Conservation (phyloP, 352 stramenopile species). For the Pythium apleroticum region DNA sequence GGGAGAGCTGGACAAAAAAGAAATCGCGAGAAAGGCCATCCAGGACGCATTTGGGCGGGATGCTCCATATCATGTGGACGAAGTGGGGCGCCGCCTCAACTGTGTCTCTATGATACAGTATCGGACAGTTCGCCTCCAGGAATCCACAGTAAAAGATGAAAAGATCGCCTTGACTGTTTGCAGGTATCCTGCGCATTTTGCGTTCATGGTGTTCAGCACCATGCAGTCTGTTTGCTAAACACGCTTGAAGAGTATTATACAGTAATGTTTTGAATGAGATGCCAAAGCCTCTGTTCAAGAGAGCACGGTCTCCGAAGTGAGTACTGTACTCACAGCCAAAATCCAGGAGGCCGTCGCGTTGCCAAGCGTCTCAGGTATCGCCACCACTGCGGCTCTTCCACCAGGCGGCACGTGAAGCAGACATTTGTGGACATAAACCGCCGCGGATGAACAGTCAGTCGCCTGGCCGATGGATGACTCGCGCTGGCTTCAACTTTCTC, state of each 20-base stretch:
- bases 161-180: too few relatives aligned
- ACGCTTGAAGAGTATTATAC: too few relatives aligned
- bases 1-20: background rate
- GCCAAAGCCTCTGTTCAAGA: background rate
- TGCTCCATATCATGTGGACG: background rate
- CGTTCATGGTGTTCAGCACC: too few relatives aligned
- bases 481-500: constrained; percentile 1
- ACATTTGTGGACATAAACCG: background rate
- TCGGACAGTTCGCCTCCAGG: too few relatives aligned
- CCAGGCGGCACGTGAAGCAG: background rate
- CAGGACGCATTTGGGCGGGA: too few relatives aligned
- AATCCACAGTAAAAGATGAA: too few relatives aligned
- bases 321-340: background rate
- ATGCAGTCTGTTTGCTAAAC: background rate
- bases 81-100: background rate
- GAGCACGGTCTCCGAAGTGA: background rate
- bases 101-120: background rate
- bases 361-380: background rate
- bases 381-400: background rate
- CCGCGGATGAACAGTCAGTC: background rate
- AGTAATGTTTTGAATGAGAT: too few relatives aligned
- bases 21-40: too few relatives aligned
- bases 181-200: too few relatives aligned
- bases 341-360: too few relatives aligned
- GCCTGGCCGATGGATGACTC: background rate